These are phyloP conservation scores for Colletotrichum gigasporum DNA, from an alignment of 2,329 filamentous ascomycete genomes.

Conservation along the genomic window DNA sequence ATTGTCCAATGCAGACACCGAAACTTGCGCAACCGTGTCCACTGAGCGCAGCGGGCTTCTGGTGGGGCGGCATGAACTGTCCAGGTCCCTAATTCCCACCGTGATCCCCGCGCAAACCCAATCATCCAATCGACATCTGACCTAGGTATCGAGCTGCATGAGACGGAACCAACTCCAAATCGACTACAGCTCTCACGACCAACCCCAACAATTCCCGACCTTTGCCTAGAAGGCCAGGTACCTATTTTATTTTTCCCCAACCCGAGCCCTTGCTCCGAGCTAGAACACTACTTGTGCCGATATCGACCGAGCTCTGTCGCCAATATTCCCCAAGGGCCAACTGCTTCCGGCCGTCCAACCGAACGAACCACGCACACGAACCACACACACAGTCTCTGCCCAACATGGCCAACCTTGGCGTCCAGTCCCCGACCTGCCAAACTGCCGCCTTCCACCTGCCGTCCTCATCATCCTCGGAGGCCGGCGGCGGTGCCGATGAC, in stretches of 20 bases:
- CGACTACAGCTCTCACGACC: neutral
- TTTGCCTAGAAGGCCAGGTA: too few relatives aligned
- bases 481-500: slow-evolving; percentile 42
- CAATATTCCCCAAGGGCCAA: neutral
- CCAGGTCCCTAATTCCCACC: slow-evolving; percentile 4
- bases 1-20: slow-evolving; percentile 1
- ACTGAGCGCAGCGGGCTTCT: neutral
- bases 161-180: neutral
- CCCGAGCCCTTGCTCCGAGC: slow-evolving; percentile 15
- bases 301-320: slow-evolving; percentile 12
- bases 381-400: neutral
- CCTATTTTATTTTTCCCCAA: too few relatives aligned
- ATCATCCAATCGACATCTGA: slow-evolving; percentile 1
- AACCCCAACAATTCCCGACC: slow-evolving; percentile 9
- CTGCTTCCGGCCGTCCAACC: slow-evolving; percentile 33
- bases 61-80: neutral
- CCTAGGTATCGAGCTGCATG: neutral
- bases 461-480: slow-evolving; percentile 48
- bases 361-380: slow-evolving; percentile 26
- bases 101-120: neutral
- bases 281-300: slow-evolving; percentile 13
- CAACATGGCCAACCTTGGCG: slow-evolving; percentile 38
- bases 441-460: slow-evolving; percentile 50
- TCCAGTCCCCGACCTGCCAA: slow-evolving; percentile 27
- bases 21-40: slow-evolving; percentile 26